Percentiles rank a stretch among this genome's conserved stretches.
These are phyloP conservation scores for Fusarium virguliforme DNA, from an alignment of 2,329 filamentous ascomycete genomes.

Conservation along the genomic window DNA sequence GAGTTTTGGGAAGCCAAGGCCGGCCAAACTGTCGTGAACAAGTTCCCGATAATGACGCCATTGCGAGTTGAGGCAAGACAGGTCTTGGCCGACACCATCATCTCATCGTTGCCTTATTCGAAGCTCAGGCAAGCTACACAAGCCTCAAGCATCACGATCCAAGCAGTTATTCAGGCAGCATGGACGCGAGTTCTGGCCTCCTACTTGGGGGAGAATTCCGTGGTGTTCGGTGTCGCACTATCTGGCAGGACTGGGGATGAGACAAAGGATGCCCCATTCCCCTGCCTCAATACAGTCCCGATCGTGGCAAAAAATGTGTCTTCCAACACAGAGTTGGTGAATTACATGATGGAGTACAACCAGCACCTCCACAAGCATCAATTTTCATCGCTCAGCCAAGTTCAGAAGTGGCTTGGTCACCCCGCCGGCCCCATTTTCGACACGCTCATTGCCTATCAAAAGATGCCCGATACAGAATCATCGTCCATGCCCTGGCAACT, in stretches of 20 bases:
- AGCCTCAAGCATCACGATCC: constrained; percentile 77
- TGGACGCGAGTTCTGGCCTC: constrained; percentile 84
- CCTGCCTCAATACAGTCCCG: constrained; percentile 87
- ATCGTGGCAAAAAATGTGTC: constrained; percentile 71
- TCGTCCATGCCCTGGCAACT: constrained; percentile 69
- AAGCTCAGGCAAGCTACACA: constrained; percentile 72
- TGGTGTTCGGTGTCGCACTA: constrained; percentile 86
- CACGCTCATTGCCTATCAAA: constrained; percentile 88
- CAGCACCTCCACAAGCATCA: constrained; percentile 78
- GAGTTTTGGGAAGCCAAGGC: constrained; percentile 76
- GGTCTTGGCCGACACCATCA: constrained; percentile 55
- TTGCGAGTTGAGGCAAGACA: constrained; percentile 60
- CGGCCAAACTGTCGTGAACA: constrained; percentile 70
- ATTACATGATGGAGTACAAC: constrained; percentile 77
- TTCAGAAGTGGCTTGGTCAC: constrained; percentile 81
- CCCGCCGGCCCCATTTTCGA: constrained; percentile 82
- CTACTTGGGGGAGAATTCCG: constrained; percentile 81
- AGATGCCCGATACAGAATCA: constrained; percentile 57
- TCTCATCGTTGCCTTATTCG: constrained; percentile 59
- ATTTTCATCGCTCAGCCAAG: constrained; percentile 77
- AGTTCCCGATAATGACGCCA: constrained; percentile 84
- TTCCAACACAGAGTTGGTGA: constrained; percentile 72
- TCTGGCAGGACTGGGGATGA: constrained; percentile 79
- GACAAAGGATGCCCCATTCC: constrained; percentile 76
- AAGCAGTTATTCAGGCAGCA: constrained; percentile 81